Evolutionary conservation across 768 basidiomycete genomes (phyloP).

Genomic region (Neoboletus magnificus): DNA sequence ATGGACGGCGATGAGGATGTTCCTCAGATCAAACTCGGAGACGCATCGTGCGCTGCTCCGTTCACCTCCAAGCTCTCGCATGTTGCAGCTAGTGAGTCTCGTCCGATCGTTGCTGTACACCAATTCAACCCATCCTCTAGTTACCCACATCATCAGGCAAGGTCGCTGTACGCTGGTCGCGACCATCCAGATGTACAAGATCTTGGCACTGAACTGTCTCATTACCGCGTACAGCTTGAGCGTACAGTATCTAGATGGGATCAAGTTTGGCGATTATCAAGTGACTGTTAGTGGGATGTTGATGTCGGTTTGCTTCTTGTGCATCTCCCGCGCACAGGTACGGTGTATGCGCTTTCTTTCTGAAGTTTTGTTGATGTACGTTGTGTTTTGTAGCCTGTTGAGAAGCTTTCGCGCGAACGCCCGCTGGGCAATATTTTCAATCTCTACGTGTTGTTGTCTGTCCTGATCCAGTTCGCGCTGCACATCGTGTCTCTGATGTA

Average conservation of each 20-base stretch:
- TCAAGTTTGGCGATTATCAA: constrained; percentile 99
- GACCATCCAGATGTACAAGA: constrained; percentile 99
- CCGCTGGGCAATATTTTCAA: constrained; percentile 97
- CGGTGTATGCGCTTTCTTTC: constrained; percentile 18
- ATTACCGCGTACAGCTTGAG: constrained; percentile 98
- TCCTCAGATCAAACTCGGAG: constrained; percentile 98
- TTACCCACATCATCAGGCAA: constrained; percentile 96
- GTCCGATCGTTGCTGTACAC: not conserved
- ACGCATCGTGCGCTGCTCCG: constrained; percentile 96
- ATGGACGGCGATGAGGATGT: constrained; percentile 95
- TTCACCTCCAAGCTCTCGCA: constrained; percentile 99
- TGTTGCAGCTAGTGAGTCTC: constrained; percentile 83
- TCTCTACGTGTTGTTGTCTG: constrained; percentile 88
- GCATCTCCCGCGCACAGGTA: constrained; percentile 96
- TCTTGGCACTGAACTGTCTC: constrained; percentile 93
- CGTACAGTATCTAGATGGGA: constrained; percentile 96
- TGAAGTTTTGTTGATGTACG: not conserved
- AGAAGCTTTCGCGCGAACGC: constrained; percentile 89
- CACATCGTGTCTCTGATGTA: constrained; percentile 90
- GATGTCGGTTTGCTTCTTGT: constrained; percentile 98
- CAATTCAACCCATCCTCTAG: constrained; percentile 37
- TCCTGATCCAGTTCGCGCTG: constrained; percentile 88
- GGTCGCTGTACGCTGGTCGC: constrained; percentile 98
- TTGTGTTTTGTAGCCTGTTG: constrained; percentile 82
- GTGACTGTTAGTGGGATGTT: constrained; percentile 89